Percentiles rank a stretch among this genome's conserved stretches.
These are phyloP conservation scores for Penicillium paradoxum DNA, from an alignment of 495 filamentous ascomycete genomes.

Conservation along the genomic window DNA sequence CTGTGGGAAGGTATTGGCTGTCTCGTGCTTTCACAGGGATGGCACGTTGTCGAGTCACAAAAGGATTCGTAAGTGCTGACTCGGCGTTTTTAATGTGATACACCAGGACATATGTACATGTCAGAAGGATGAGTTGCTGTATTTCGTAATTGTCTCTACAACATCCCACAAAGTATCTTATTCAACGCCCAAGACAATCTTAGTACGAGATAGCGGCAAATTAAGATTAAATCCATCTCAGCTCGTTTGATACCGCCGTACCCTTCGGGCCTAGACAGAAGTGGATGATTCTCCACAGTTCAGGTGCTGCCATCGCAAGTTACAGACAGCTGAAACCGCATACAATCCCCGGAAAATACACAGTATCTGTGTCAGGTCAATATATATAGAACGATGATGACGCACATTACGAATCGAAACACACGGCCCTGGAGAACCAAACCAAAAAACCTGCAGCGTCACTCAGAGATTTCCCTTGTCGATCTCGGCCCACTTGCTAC, in stretches of 20 bases:
- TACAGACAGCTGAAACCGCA: too few species aligned
- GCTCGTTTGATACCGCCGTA: neutral
- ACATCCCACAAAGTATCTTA: too few species aligned
- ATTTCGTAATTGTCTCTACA: too few species aligned
- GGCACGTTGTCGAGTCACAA: constrained; percentile 1
- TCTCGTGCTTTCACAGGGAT: constrained; percentile 5
- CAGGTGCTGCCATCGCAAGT: neutral
- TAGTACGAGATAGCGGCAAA: neutral
- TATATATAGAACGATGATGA: constrained; percentile 9
- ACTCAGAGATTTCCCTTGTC: constrained; percentile 6
- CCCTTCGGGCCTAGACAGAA: neutral
- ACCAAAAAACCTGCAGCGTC: neutral
- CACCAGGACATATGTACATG: neutral
- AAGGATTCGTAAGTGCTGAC: constrained; percentile 3
- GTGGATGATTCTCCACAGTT: constrained; percentile 3
- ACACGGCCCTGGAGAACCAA: neutral
- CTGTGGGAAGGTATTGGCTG: neutral
- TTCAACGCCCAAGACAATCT: too few species aligned
- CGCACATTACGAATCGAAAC: constrained; percentile 15
- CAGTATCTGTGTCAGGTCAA: neutral
- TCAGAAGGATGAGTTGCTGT: too few species aligned
- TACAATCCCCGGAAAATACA: neutral
- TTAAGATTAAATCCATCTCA: neutral
- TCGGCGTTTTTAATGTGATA: neutral
- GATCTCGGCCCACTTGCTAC: constrained; percentile 22